Evolutionary conservation across 305 asterid species (phyloP), one percentile per base, ranked within the genome.

Genomic region (Stenogyne calaminthoides): DNA sequence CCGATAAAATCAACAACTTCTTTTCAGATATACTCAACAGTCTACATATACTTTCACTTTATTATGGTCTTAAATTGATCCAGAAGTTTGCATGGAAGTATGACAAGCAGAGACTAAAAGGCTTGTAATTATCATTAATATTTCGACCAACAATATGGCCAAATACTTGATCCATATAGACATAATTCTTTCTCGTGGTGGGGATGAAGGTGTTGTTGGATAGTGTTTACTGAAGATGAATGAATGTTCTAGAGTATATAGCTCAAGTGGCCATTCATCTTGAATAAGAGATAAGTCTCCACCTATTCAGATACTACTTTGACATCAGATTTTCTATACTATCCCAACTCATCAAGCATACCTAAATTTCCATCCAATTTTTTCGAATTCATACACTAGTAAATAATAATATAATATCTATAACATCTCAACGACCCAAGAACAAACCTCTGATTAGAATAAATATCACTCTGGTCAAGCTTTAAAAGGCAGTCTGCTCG

Each of bases 381-480:
- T n/a, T 64, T 64, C 58, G 1, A 55, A 62, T 36, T 63, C 37
- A 55, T 57, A 78, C 9, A 20, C 49, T 4, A 68, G 70, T 11
- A n/a, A n/a, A n/a, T n/a, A n/a, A n/a, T n/a, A n/a, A n/a, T n/a
- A n/a, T n/a, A 34, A 71, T 34, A 56, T 71, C 57, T 14, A 64
- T 9, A 40, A 67, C 68, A 73, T 57, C 72, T 62, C 57, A 44
- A 70, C 57, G 40, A 80, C 9, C 47, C 64, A 56, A 71, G 74
- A 80, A 78, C 76, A 36, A 79, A 90, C 98, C 96, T 87, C 67
- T 80, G 81, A 76, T 69, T 65, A 67, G 86, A 77, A n/a, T 37
- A 51, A 67, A 67, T 8, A 77, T 81, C 89, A 69, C 63, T 74
- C 57, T 37, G 84, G 60, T 80, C 86, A 60, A 80, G 82, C 84